Conservation (phyloP, 768 basidiomycete genomes). For the Kwoniella newhampshirensis region DNA sequence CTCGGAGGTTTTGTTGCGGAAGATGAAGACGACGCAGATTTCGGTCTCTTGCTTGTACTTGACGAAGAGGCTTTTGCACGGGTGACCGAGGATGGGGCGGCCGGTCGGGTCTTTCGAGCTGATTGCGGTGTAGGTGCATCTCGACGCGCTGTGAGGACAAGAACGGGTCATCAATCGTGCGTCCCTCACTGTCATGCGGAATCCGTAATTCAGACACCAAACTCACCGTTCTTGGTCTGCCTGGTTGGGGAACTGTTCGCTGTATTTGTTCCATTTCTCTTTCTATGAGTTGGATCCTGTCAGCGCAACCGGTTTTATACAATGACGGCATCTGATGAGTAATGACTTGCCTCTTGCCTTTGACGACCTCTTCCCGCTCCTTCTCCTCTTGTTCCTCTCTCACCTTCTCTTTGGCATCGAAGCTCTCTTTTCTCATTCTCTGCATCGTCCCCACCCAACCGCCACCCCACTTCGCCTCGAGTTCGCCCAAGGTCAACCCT, state of each 20-base stretch:
- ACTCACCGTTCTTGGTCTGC: conserved; percentile 23
- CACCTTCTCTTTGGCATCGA: conserved; percentile 38
- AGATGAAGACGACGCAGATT: neutral
- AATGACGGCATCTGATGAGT: no score
- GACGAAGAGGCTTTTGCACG: conserved; percentile 10
- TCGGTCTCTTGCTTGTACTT: neutral
- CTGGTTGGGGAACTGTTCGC: conserved; percentile 10
- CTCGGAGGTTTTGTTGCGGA: conserved; percentile 26
- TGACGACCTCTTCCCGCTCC: conserved; percentile 30
- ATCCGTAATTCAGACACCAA: no score
- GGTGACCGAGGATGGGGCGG: neutral
- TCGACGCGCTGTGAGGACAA: conserved; percentile 13
- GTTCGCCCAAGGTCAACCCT: conserved; percentile 44
- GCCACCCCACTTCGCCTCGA: conserved; percentile 48
- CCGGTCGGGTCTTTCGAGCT: conserved; percentile 1
- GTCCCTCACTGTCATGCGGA: no score
- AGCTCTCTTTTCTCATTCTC: conserved; percentile 32
- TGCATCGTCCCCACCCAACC: conserved; percentile 42
- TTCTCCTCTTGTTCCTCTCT: conserved; percentile 28
- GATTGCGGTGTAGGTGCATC: conserved; percentile 14
- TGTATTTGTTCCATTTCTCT: conserved; percentile 15
- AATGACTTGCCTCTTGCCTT: conserved; percentile 45
- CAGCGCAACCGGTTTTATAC: no score
- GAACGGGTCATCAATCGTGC: neutral
- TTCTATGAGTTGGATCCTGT: conserved; percentile 1